Evolutionary conservation across 176 grass and related monocot species (phyloP).

Genomic region (Oryza longistaminata): DNA sequence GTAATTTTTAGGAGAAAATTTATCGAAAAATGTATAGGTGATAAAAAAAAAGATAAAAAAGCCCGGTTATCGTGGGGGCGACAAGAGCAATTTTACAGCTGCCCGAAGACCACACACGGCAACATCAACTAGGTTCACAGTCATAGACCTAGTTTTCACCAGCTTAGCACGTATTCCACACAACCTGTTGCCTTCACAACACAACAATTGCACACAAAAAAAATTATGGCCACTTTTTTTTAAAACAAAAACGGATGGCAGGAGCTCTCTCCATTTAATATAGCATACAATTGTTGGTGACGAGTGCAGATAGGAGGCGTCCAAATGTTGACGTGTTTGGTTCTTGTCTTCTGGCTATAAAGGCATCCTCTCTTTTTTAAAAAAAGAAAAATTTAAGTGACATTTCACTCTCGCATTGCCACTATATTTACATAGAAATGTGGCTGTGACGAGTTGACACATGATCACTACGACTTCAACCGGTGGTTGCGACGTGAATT

Average conservation of each 20-base stretch:
- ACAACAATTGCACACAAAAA: not conserved
- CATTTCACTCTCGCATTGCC: constrained; percentile 17
- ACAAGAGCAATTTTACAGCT: not conserved
- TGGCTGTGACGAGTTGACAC: constrained; percentile 25
- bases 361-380: not conserved
- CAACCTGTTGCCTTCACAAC: constrained; percentile 10
- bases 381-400: not conserved
- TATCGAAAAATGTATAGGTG: too few relatives aligned
- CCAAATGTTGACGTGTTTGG: not conserved
- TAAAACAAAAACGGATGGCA: not conserved
- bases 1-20: too few relatives aligned
- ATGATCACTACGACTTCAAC: not conserved
- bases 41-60: too few relatives aligned
- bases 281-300: not conserved
- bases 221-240: not conserved
- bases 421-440: not conserved
- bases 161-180: not conserved
- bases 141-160: constrained; percentile 15
- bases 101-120: not conserved
- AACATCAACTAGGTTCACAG: not conserved
- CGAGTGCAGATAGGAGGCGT: constrained; percentile 1
- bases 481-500: not conserved
- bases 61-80: too few relatives aligned
- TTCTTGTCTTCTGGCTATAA: not conserved
- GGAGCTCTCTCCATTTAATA: not conserved